These are phyloP conservation scores for Prototheca cutis DNA, from an alignment of 163 green algal species.

Conservation along the genomic window DNA sequence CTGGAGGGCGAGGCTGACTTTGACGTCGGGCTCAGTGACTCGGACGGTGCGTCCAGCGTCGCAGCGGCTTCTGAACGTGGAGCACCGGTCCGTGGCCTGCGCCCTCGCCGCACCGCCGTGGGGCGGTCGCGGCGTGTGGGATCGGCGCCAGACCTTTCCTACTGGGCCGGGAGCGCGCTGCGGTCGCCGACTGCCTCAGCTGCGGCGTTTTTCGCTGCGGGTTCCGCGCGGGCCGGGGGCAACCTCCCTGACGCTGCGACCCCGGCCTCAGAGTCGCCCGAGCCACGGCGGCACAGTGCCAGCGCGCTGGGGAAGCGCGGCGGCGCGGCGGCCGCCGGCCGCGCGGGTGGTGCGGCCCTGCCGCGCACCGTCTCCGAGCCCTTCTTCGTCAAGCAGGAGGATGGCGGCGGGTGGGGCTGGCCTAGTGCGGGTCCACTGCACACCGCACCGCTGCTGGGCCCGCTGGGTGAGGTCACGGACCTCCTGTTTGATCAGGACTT, in stretches of 20 bases:
- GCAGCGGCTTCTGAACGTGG: neutral
- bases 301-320: slow-evolving; percentile 21
- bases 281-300: too few relatives aligned
- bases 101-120: neutral
- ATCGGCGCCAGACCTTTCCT: neutral
- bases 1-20: neutral
- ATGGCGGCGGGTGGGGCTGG: too few relatives aligned
- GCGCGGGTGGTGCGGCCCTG: slow-evolving; percentile 5
- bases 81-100: too few relatives aligned
- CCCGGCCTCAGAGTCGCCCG: slow-evolving; percentile 4
- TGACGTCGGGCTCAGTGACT: neutral
- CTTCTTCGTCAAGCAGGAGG: slow-evolving; percentile 3
- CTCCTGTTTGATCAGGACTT: slow-evolving; percentile 20
- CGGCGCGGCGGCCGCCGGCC: neutral
- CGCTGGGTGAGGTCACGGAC: slow-evolving; percentile 4
- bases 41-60: slow-evolving; percentile 1
- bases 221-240: too few relatives aligned
- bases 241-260: too few relatives aligned
- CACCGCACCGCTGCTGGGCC: neutral
- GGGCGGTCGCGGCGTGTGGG: neutral
- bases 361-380: slow-evolving; percentile 21
- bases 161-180: neutral
- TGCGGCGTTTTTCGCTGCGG: too few relatives aligned
- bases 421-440: too few relatives aligned
- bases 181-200: too few relatives aligned